A percentile compares a stretch with the other conserved stretches of the same genome.
Evolutionary conservation across 106 monocot genomes (phyloP).

Genomic region (Dactylorhiza incarnata): DNA sequence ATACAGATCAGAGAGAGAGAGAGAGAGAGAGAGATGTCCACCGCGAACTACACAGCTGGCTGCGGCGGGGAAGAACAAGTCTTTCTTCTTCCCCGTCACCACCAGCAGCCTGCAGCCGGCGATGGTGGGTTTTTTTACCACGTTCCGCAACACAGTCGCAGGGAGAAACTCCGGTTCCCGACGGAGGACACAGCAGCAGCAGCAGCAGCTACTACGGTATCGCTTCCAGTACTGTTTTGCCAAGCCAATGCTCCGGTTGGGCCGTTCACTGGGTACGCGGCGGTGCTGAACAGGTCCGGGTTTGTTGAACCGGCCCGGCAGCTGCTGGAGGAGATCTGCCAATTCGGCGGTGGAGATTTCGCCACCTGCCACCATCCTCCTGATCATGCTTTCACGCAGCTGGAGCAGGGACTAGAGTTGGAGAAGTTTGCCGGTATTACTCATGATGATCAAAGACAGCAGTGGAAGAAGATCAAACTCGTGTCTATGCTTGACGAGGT

Average conservation of each 20-base stretch:
- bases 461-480: conserved; percentile 67
- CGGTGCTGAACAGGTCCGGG: conserved; percentile 63
- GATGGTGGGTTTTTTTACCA: conserved; percentile 28
- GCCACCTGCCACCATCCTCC: not conserved
- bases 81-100: not conserved
- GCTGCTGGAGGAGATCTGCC: conserved; percentile 68
- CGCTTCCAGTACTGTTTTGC: not conserved
- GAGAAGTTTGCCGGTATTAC: not conserved
- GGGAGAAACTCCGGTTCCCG: conserved; percentile 76
- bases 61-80: not conserved
- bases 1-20: not conserved
- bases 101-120: not conserved
- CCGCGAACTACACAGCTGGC: not conserved
- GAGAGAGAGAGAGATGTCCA: not conserved
- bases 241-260: conserved; percentile 4
- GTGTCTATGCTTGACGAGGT: conserved; percentile 88
- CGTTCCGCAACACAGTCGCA: conserved; percentile 76
- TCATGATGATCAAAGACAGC: not conserved
- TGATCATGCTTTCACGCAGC: not conserved
- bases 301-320: conserved; percentile 58
- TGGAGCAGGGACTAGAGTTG: not conserved
- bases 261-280: conserved; percentile 74
- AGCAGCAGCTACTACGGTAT: not conserved
- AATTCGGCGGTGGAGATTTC: conserved; percentile 8
- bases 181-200: conserved; percentile 5